Evolutionary conservation across 1,139 yeast genomes (phyloP).

Genomic region (Yamadazyma dendronema): DNA sequence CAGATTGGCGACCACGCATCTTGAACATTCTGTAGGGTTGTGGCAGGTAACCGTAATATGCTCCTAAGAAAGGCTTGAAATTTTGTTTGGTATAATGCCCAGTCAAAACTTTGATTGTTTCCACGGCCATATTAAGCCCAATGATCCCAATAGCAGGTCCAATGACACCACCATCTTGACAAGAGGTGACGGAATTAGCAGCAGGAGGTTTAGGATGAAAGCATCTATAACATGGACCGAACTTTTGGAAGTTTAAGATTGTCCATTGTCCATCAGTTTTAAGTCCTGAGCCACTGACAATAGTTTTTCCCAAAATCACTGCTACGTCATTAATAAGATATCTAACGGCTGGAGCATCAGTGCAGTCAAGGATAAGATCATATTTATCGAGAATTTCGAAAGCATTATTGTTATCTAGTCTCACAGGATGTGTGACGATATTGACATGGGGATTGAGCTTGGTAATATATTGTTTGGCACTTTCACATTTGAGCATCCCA

Average conservation of each 20-base stretch:
- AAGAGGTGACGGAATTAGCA: constrained; percentile 75
- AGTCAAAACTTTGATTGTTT: constrained; percentile 72
- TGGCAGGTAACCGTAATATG: constrained; percentile 72
- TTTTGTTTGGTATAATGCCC: constrained; percentile 49
- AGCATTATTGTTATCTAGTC: constrained; percentile 58
- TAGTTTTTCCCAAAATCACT: constrained; percentile 63
- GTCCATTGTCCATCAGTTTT: constrained; percentile 89
- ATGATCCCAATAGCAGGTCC: constrained; percentile 95
- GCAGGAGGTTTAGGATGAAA: constrained; percentile 91
- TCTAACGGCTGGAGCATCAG: constrained; percentile 88
- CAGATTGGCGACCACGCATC: constrained; percentile 66
- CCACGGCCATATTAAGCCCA: constrained; percentile 88
- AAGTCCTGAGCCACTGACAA: constrained; percentile 90
- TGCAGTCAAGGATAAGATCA: constrained; percentile 85
- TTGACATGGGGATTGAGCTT: constrained; percentile 67
- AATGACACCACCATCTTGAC: constrained; percentile 92
- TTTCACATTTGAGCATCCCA: constrained; percentile 73
- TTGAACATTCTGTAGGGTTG: constrained; percentile 72
- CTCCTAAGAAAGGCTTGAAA: constrained; percentile 67
- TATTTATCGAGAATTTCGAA: constrained; percentile 59
- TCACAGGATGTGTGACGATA: constrained; percentile 50
- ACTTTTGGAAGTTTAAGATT: constrained; percentile 60
- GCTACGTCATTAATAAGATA: constrained; percentile 87
- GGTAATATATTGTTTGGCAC: constrained; percentile 58
- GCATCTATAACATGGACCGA: constrained; percentile 94